A percentile compares a stretch with the other conserved stretches of the same genome.
These are phyloP conservation scores for Hibiscus tridactylites DNA, from an alignment of 345 rosid species.

Conservation along the genomic window DNA sequence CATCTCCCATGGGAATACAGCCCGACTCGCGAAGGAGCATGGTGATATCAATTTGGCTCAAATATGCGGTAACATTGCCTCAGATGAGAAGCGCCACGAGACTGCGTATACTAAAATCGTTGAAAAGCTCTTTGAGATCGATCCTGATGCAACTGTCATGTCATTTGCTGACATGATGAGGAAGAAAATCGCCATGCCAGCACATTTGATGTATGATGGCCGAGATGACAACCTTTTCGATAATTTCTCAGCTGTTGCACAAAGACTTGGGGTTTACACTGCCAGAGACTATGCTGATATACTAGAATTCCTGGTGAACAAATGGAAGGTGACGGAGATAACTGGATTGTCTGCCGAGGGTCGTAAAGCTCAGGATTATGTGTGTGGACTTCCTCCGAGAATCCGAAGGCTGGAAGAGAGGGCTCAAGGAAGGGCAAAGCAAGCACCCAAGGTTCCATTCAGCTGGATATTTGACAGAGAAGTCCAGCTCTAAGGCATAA, in stretches of 20 bases:
- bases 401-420: conserved; percentile 74
- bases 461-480: conserved; percentile 76
- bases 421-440: conserved; percentile 37
- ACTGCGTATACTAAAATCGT: conserved; percentile 85
- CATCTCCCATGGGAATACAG: conserved; percentile 90
- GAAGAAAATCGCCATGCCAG: conserved; percentile 94
- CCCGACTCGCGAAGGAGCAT: conserved; percentile 72
- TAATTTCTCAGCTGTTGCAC: conserved; percentile 75
- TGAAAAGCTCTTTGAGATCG: conserved; percentile 80
- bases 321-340: conserved; percentile 60
- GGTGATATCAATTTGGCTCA: conserved; percentile 86
- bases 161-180: conserved; percentile 93
- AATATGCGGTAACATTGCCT: conserved; percentile 77
- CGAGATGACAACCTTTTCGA: conserved; percentile 60
- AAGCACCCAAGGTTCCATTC: conserved; percentile 49
- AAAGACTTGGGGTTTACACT: conserved; percentile 80
- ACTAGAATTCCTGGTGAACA: conserved; percentile 71
- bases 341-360: conserved; percentile 76
- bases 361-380: conserved; percentile 75
- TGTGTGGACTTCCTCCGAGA: conserved; percentile 65
- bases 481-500: conserved; percentile 45
- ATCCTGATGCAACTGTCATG: conserved; percentile 65
- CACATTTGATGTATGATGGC: conserved; percentile 89
- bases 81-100: conserved; percentile 95
- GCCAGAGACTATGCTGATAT: conserved; percentile 87